Evolutionary conservation across 176 grass and related monocot species (phyloP).

Genomic region (Echinochloa phyllopogon): DNA sequence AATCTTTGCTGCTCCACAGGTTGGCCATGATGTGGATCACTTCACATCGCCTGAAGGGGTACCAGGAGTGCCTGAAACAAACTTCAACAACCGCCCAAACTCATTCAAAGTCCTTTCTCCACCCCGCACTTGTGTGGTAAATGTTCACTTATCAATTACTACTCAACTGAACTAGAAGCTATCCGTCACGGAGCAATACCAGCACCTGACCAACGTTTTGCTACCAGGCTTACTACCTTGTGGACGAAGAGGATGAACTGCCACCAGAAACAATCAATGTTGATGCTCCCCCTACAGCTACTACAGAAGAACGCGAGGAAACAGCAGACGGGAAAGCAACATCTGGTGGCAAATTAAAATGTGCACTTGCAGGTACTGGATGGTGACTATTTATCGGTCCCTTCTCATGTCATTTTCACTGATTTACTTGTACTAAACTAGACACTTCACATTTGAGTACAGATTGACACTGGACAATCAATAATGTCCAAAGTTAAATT

Average conservation of each 20-base stretch:
- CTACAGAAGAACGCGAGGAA: neutral
- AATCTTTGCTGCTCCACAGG: slow-evolving; percentile 49
- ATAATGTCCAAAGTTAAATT: slow-evolving; percentile 66
- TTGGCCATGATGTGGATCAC: slow-evolving; percentile 81
- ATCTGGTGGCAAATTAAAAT: neutral
- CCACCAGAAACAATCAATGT: slow-evolving; percentile 1
- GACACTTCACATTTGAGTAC: no score
- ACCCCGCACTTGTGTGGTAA: slow-evolving; percentile 92
- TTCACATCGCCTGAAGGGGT: slow-evolving; percentile 88
- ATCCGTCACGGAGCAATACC: neutral
- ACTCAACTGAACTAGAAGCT: slow-evolving; percentile 1
- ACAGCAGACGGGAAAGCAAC: neutral
- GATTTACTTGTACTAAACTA: no score
- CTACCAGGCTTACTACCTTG: slow-evolving; percentile 59
- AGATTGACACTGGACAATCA: no score
- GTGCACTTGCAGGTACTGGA: no score
- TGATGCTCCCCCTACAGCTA: neutral
- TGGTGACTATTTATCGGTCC: no score
- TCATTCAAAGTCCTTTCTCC: slow-evolving; percentile 96
- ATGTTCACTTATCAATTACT: slow-evolving; percentile 36
- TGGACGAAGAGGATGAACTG: slow-evolving; percentile 53
- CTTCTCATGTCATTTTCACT: no score
- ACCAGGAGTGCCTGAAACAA: slow-evolving; percentile 88
- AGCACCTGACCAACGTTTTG: slow-evolving; percentile 33
- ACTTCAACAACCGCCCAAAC: slow-evolving; percentile 97